Base-by-base conservation (phyloP, 2,329 filamentous ascomycete species). In the Elsinoe perseae region DNA sequence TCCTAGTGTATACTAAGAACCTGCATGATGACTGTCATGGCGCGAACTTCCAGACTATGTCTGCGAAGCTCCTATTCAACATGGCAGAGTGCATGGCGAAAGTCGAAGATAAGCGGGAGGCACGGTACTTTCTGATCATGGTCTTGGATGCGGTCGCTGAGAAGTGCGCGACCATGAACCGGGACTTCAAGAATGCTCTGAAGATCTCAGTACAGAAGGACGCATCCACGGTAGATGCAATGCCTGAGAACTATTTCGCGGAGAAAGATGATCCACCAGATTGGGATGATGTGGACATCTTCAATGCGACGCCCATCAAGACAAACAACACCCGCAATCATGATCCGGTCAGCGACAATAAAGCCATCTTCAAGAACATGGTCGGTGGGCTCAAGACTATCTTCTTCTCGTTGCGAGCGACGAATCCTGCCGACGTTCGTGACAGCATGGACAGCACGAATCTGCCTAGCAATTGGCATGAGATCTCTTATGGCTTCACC, bases 41-140 rank as follows among this genome's bases (percentile, higher is more conserved):
- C 7, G 97, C 95, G 0, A 98, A 92, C 70, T 98, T 98, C 68
- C 95, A 98, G 71, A 98, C 93, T 0, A 99, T 99, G 93, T 97
- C 93, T 64, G 95, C 93, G 0, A 98, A 97, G 70, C 77, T 99
- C 2, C 77, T 99, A 0, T 77, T 98, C 10, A 99, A 98, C 69
- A 95, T 99, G 89, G 93, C 92, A 0, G 95, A 98, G 66, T 95
- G 89, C 69, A 99, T 98, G 66, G 89, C 91, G 1, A 95, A 92
- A 70, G 80, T 98, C 64, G 86, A 87, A 18, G 89, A 95, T 68
- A 98, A 97, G 73, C 83, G 86, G 42, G 92, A 98, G 69, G 93
- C 93, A 21, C 85, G 95, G 4, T 91, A 97, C 69, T 95, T 95
- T 69, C 75, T 98, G 59, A 89, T 98, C 66, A 93, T 95, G 83